Evolutionary conservation across 2,329 filamentous ascomycete genomes (phyloP).

Genomic region (Fusarium euwallaceae): DNA sequence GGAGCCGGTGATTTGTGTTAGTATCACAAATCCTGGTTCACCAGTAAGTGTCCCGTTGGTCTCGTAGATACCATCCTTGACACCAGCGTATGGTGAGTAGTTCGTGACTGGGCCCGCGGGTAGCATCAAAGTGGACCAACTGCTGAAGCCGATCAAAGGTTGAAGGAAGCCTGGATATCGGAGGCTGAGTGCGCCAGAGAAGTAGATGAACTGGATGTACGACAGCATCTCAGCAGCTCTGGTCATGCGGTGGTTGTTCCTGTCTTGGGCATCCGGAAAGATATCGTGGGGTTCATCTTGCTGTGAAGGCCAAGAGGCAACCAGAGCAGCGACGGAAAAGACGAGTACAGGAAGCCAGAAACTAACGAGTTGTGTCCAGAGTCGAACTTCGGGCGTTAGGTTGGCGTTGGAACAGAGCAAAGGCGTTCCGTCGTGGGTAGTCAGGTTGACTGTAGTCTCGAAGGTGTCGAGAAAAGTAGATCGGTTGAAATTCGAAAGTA

Average conservation of each 20-base stretch:
- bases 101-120: constrained; percentile 43
- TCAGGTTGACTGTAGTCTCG: constrained; percentile 10
- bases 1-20: constrained; percentile 78
- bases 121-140: constrained; percentile 78
- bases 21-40: constrained; percentile 69
- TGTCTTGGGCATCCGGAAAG: background rate
- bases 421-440: background rate
- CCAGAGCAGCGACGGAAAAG: constrained; percentile 6
- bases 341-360: constrained; percentile 23
- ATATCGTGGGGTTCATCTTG: background rate
- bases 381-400: constrained; percentile 13
- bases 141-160: constrained; percentile 74
- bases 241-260: background rate
- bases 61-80: constrained; percentile 71
- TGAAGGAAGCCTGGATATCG: constrained; percentile 82
- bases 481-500: constrained; percentile 2
- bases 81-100: constrained; percentile 42
- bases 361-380: constrained; percentile 8
- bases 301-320: constrained; percentile 1
- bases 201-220: constrained; percentile 81
- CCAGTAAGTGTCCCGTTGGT: constrained; percentile 72
- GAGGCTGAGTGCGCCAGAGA: constrained; percentile 76
- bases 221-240: constrained; percentile 69
- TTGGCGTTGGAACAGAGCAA: constrained; percentile 3
- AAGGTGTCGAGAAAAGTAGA: constrained; percentile 27